Evolutionary conservation across 768 basidiomycete genomes (phyloP), one percentile per base, ranked within the genome.

Genomic region (Leucocoprinus birnbaumii): DNA sequence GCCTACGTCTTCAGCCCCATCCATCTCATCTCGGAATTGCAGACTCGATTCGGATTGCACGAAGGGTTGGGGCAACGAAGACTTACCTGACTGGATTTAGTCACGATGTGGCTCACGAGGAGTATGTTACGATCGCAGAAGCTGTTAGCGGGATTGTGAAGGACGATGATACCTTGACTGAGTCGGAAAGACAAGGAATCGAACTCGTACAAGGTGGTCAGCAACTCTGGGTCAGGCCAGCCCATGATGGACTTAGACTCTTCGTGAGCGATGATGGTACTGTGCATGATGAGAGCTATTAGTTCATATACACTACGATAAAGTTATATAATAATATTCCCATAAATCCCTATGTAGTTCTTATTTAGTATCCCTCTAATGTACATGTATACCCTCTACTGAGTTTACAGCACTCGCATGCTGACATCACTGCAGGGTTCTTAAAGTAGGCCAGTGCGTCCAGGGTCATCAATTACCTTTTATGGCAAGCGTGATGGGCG

Each of bases 21-120:
- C 80, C 75, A n/a, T 93, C 91, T 7, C 94, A 96, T 67, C 80
- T 90, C 62, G 89, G 89, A 3, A 63, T 94, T n/a, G 73, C 71
- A 26, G 78, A 87, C 58, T 77, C 91, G 1, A 70, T 91, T 2
- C 68, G 66, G 9, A 68, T 79, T 1, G 80, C 86, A 24, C 70
- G 84, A 58, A 73, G 77, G 57, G 70, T 94, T 51, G 73, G 77
- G 18, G 85, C 89, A 4, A 60, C 58, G 37, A 74, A 80, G 60
- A 91, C 83, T 14, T 94, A 94, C 64, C 66, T 91, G 53, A 80
- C 79, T 8, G 91, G 92, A 9, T 87, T 90, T 67, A 78, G 79
- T 21, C 91, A 94, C 64, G 83, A 86, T n/a, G 73, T 90, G 26
- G 71, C 83, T 1, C 91, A 94, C 63, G 87, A 87, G 16, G 88